Evolutionary conservation across 108 stramenopile species (phyloP), one percentile per base, ranked within the genome.

Genomic region (Chaetoceros tenuissimus): DNA sequence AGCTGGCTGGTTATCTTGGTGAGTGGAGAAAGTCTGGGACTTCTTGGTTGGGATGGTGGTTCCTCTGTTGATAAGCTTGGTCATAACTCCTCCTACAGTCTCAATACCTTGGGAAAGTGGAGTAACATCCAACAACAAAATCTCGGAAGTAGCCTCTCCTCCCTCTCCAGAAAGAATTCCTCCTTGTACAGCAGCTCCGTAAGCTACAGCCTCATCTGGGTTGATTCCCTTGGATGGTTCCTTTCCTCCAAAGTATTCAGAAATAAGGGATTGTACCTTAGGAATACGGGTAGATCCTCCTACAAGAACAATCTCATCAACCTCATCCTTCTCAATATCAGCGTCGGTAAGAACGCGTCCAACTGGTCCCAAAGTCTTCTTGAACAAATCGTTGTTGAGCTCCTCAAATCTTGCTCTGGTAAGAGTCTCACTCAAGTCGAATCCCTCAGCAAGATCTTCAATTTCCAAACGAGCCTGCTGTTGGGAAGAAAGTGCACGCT

Each of bases 211-310:
- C 71, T 99, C 97, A 68, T 98, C 97, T 40, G 97, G 96, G 70
- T 97, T 97, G 59, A 99, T 89, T 48, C 87, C 84, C 59, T 83
- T 79, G 30, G 76, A 79, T 1, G 83, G 79, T 67, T 97, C 94
- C 79, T 97, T 99, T 31, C 98, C 96, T 50, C 81, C 84, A 74
- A 97, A 99, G 71, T 68, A 97, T 50, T 97, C 96, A 53, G 82
- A 89, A 40, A 99, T 59, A 28, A 99, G 72, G 45, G 68, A 50
- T 73, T 97, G 96, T 13, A 99, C 81, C 69, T 91, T 90, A 25
- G 97, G 97, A 62, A 97, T 98, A 48, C 97, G 88, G 7, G 97
- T 98, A 28, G 97, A 98, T 10, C 90, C 96, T 43, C 98, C 98
- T 2, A 99, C 98, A 23, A 99, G 74, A 20, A 99, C 95, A 44